Evolutionary conservation across 1,284 basidiomycete genomes (phyloP).

Genomic region (Phellopilus nigrolimitatus): DNA sequence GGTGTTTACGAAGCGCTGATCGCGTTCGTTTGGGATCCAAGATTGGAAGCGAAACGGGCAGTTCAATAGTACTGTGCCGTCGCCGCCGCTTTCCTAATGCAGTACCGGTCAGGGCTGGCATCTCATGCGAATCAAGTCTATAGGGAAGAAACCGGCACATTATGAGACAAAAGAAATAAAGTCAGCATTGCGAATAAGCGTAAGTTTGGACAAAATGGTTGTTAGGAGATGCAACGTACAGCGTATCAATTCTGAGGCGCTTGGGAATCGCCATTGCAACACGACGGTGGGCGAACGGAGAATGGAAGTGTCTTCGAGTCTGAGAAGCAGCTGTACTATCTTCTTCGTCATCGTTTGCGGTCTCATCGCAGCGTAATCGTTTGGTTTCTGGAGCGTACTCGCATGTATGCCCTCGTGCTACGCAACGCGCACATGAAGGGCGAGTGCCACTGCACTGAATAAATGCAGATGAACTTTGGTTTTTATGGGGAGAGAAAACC

Average conservation of each 20-base stretch:
- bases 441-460: conserved; percentile 39
- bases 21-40: not conserved
- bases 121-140: no score
- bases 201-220: no score
- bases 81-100: not conserved
- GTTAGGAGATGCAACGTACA: conserved; percentile 11
- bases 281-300: not conserved
- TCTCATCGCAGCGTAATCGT: not conserved
- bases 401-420: conserved; percentile 35
- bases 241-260: conserved; percentile 15
- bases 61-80: not conserved
- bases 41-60: not conserved
- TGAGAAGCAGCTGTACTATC: not conserved
- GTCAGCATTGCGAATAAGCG: no score
- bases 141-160: no score
- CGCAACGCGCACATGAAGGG: conserved; percentile 37
- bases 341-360: not conserved
- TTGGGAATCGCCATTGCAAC: not conserved
- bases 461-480: no score
- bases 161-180: no score
- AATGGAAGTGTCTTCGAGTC: not conserved
- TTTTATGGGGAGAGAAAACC: conserved; percentile 4
- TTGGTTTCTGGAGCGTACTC: conserved; percentile 33
- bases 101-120: no score
- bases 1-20: not conserved